phyloP scores from a whole-genome alignment of 495 filamentous ascomycete genomes.

The Annulohypoxylon stygium region DNA sequence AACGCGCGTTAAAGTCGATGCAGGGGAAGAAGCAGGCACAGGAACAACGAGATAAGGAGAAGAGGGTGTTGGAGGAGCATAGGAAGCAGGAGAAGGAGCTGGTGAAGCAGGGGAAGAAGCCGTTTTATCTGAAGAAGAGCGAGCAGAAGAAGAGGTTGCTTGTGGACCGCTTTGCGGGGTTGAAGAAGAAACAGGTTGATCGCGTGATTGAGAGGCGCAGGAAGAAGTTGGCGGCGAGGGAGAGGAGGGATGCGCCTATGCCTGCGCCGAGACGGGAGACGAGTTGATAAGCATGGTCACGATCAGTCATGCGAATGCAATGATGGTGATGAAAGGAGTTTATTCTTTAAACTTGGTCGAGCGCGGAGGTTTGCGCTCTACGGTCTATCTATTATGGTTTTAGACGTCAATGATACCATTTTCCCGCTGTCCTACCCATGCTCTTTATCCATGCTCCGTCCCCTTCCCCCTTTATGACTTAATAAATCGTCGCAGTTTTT shows the following conservation, averaged over 20 bases:
- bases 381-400: constrained; percentile 35
- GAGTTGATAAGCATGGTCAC: constrained; percentile 17
- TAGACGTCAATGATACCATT: constrained; percentile 43
- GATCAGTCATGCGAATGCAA: neutral
- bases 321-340: constrained; percentile 19
- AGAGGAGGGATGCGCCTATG: constrained; percentile 82
- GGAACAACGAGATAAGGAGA: constrained; percentile 73
- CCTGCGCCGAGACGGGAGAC: constrained; percentile 67
- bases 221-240: constrained; percentile 85
- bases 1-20: constrained; percentile 74
- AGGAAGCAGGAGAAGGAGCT: constrained; percentile 84
- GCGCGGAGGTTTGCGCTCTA: neutral
- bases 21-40: constrained; percentile 77
- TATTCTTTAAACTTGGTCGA: neutral
- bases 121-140: constrained; percentile 90
- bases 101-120: constrained; percentile 88
- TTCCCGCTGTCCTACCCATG: constrained; percentile 26
- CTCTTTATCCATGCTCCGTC: constrained; percentile 32
- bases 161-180: constrained; percentile 78
- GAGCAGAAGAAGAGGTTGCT: constrained; percentile 89
- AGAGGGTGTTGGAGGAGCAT: constrained; percentile 76
- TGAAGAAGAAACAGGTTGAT: constrained; percentile 85
- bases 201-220: constrained; percentile 82
- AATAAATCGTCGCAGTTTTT: neutral
- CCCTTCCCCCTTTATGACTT: neutral